phyloP scores from a whole-genome alignment of 225 moss, liverwort and hornwort species.

The Ulota crispa region DNA sequence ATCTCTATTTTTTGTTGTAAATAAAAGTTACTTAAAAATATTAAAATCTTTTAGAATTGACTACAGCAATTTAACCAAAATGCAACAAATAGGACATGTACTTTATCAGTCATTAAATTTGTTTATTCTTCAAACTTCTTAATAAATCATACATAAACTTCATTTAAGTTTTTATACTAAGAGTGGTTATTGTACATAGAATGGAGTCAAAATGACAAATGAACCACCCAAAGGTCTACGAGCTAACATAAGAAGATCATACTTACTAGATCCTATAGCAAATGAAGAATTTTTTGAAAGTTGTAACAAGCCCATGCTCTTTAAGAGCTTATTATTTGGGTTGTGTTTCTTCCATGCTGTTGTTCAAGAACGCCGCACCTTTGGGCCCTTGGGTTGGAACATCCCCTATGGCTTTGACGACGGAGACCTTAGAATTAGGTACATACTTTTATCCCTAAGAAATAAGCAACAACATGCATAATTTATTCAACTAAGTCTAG shows the following conservation, averaged over 20 bases:
- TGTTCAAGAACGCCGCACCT: constrained; percentile 86
- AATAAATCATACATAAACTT: neutral
- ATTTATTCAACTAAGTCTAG: too few species aligned
- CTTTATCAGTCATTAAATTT: too few species aligned
- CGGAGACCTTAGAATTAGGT: constrained; percentile 91
- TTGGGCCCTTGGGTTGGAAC: constrained; percentile 96
- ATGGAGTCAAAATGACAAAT: constrained; percentile 98
- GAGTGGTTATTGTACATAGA: constrained; percentile 31
- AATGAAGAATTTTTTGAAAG: constrained; percentile 89
- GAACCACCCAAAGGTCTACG: constrained; percentile 92
- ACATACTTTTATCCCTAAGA: neutral
- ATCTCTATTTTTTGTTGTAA: too few species aligned
- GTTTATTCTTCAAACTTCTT: neutral
- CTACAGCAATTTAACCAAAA: too few species aligned
- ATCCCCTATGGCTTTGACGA: constrained; percentile 97
- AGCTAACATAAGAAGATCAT: constrained; percentile 81
- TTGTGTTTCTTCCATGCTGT: constrained; percentile 85
- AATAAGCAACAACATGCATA: too few species aligned
- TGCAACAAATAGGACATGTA: too few species aligned
- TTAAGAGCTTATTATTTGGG: constrained; percentile 85
- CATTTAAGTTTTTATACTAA: too few species aligned
- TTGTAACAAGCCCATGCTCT: constrained; percentile 66
- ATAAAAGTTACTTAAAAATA: too few species aligned
- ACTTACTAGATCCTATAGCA: constrained; percentile 72
- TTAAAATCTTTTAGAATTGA: too few species aligned